A percentile compares a stretch with the other conserved stretches of the same genome.
Evolutionary conservation across 2,329 filamentous ascomycete genomes (phyloP).

Genomic region (Cercospora sesami): DNA sequence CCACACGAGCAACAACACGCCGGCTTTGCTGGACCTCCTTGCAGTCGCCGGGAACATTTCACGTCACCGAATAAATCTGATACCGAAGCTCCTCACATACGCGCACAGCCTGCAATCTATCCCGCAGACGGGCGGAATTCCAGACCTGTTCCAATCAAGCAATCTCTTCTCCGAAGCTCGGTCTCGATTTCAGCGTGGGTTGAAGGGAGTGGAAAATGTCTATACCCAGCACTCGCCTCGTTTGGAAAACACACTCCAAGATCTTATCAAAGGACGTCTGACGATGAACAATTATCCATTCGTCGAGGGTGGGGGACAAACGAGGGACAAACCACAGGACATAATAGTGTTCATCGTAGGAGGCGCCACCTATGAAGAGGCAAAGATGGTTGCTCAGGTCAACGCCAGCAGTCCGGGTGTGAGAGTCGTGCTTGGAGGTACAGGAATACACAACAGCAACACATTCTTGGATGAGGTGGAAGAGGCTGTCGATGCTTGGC

Average conservation of each 20-base stretch:
- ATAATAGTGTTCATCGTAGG: slow-evolving; percentile 93
- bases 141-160: slow-evolving; percentile 86
- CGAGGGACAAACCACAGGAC: slow-evolving; percentile 93
- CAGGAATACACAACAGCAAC: slow-evolving; percentile 80
- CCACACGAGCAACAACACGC: slow-evolving; percentile 76
- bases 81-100: slow-evolving; percentile 80
- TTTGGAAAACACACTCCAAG: slow-evolving; percentile 83
- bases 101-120: slow-evolving; percentile 78
- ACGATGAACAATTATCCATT: slow-evolving; percentile 90
- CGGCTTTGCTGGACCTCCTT: slow-evolving; percentile 83
- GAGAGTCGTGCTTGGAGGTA: slow-evolving; percentile 85
- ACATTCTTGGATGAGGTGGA: slow-evolving; percentile 91
- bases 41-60: slow-evolving; percentile 79
- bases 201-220: slow-evolving; percentile 97
- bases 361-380: slow-evolving; percentile 93
- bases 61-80: slow-evolving; percentile 71
- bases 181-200: slow-evolving; percentile 78
- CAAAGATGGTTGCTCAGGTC: slow-evolving; percentile 91
- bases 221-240: slow-evolving; percentile 96
- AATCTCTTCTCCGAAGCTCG: slow-evolving; percentile 89
- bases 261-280: slow-evolving; percentile 86
- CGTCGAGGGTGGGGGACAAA: slow-evolving; percentile 81
- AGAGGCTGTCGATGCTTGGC: slow-evolving; percentile 84
- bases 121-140: slow-evolving; percentile 68
- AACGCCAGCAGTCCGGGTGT: slow-evolving; percentile 89